A percentile compares a stretch with the other conserved stretches of the same genome.
Evolutionary conservation across 2,329 filamentous ascomycete genomes (phyloP).

Genomic region (Paraphoma sp.): DNA sequence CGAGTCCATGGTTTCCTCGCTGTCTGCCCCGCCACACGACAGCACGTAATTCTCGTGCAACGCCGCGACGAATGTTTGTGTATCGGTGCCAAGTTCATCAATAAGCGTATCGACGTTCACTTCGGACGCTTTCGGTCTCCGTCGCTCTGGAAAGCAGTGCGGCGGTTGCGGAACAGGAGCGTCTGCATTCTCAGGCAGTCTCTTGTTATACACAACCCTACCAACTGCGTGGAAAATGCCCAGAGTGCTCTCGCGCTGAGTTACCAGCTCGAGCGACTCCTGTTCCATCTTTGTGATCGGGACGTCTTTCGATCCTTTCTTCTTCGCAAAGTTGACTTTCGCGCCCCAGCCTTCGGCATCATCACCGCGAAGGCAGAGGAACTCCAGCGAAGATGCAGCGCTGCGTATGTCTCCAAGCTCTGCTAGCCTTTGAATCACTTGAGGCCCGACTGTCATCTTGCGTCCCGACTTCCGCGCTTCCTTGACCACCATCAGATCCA

Average conservation of each 20-base stretch:
- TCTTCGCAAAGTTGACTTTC: slow-evolving; percentile 68
- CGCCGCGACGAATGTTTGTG: slow-evolving; percentile 85
- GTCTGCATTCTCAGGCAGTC: slow-evolving; percentile 58
- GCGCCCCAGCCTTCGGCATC: slow-evolving; percentile 82
- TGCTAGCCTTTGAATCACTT: slow-evolving; percentile 78
- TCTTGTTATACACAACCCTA: slow-evolving; percentile 96
- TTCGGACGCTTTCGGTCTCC: slow-evolving; percentile 53
- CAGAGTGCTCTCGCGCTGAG: slow-evolving; percentile 85
- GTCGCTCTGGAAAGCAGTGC: slow-evolving; percentile 53
- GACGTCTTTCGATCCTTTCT: slow-evolving; percentile 62
- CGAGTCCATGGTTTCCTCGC: slow-evolving; percentile 72
- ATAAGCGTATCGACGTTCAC: slow-evolving; percentile 72
- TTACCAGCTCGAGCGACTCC: slow-evolving; percentile 80
- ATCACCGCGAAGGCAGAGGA: slow-evolving; percentile 85
- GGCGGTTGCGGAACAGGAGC: slow-evolving; percentile 52
- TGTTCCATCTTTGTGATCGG: slow-evolving; percentile 78
- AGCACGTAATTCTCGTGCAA: slow-evolving; percentile 92
- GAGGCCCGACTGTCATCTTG: slow-evolving; percentile 76
- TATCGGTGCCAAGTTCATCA: slow-evolving; percentile 92
- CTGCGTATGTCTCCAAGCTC: slow-evolving; percentile 92
- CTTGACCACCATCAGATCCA: slow-evolving; percentile 83
- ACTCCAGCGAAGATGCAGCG: slow-evolving; percentile 90
- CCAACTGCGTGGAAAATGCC: slow-evolving; percentile 97
- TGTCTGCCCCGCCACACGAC: slow-evolving; percentile 73
- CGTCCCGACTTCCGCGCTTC: slow-evolving; percentile 81